A percentile compares a stretch with the other conserved stretches of the same genome.
These are phyloP conservation scores for Phyllosticta ampelicida DNA, from an alignment of 2,329 filamentous ascomycete genomes.

Conservation along the genomic window DNA sequence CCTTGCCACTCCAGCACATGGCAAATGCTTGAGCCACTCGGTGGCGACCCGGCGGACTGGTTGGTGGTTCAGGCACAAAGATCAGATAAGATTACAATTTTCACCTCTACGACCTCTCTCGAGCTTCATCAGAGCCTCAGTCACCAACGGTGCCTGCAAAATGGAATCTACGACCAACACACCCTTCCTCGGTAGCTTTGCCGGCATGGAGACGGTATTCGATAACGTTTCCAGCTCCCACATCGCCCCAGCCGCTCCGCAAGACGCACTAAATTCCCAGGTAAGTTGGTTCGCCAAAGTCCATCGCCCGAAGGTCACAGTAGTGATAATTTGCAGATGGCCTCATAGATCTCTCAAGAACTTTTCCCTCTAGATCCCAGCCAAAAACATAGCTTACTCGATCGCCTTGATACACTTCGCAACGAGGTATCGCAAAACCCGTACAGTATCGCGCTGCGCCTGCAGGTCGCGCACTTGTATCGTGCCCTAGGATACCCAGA, in stretches of 20 bases:
- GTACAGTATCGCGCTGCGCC: constrained; percentile 30
- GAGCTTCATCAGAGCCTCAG: too few species aligned
- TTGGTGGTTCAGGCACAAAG: too few species aligned
- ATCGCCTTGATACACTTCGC: background rate
- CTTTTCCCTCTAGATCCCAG: background rate
- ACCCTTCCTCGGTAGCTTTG: background rate
- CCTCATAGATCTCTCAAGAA: background rate
- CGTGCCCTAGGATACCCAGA: constrained; percentile 75
- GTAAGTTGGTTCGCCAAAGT: background rate
- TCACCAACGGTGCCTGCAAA: background rate
- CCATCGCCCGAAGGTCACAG: background rate
- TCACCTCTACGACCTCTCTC: background rate
- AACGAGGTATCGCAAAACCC: constrained; percentile 15
- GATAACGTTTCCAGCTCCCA: background rate
- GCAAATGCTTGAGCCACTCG: background rate
- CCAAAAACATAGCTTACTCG: background rate
- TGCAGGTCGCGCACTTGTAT: constrained; percentile 61
- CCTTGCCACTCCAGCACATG: background rate
- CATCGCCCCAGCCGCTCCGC: background rate
- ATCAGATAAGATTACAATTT: background rate
- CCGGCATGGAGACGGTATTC: background rate
- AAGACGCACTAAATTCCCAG: background rate
- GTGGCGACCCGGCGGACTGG: background rate
- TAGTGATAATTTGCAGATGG: constrained; percentile 7
- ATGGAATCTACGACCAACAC: background rate